phyloP scores from a whole-genome alignment of 2,329 filamentous ascomycete genomes.

The Chaetomiaceae sp. region DNA sequence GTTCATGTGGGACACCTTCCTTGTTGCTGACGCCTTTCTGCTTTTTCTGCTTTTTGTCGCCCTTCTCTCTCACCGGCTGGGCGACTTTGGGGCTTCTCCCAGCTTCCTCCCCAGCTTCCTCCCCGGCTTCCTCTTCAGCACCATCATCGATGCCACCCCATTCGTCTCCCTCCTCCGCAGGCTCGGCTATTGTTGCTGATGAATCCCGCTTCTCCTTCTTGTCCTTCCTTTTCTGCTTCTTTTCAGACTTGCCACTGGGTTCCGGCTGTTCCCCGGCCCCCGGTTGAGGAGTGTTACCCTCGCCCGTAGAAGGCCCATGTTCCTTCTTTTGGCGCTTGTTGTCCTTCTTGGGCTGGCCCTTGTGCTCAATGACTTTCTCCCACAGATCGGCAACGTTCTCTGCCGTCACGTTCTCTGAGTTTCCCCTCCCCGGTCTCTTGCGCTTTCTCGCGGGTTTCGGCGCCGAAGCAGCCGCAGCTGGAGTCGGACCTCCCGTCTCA shows the following conservation, averaged over 20 bases:
- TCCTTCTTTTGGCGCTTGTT: constrained; percentile 20
- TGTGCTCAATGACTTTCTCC: constrained; percentile 69
- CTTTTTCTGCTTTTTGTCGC: constrained; percentile 21
- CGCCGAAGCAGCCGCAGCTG: constrained; percentile 20
- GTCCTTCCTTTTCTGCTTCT: constrained; percentile 32
- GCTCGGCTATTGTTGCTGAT: neutral
- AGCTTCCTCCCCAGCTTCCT: constrained; percentile 19
- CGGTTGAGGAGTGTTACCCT: neutral
- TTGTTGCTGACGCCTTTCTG: constrained; percentile 34
- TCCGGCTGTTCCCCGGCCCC: constrained; percentile 6
- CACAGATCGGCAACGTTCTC: constrained; percentile 75
- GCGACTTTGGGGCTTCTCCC: constrained; percentile 3
- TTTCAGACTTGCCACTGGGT: constrained; percentile 22
- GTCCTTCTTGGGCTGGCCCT: constrained; percentile 22
- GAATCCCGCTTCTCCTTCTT: constrained; percentile 23
- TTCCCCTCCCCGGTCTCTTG: constrained; percentile 45
- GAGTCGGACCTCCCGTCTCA: constrained; percentile 48
- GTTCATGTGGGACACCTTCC: neutral
- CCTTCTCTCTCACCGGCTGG: constrained; percentile 35
- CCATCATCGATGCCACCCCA: constrained; percentile 26
- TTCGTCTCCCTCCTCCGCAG: constrained; percentile 19
- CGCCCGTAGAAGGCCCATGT: constrained; percentile 1
- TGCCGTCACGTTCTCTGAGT: constrained; percentile 51
- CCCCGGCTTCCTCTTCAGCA: constrained; percentile 17
- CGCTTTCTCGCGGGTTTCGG: constrained; percentile 46